Base-by-base conservation (phyloP, 805 yeast genomes). In the Starmerella powellii region DNA sequence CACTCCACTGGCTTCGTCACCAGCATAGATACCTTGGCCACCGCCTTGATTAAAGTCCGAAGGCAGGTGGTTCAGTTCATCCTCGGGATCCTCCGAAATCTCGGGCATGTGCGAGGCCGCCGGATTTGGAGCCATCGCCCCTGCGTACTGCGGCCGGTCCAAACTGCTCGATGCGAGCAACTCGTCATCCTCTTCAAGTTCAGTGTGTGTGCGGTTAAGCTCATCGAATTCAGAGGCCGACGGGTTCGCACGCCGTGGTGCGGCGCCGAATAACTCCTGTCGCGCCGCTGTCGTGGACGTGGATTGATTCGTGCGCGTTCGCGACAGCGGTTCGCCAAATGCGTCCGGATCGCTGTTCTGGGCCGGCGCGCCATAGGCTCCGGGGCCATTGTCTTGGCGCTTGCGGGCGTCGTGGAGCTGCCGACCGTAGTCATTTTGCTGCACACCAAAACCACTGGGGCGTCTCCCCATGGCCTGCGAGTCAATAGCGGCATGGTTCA, bases 181-280 rank as follows among this genome's bases (percentile, higher is more conserved):
- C 35, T 43, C 43, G 37, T 43, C 46, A 11, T 31, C 41, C 17
- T 35, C 37, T 21, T 50, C 48, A 19, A 55, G 40, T 20, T 53
- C 59, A 24, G 48, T 47, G 29, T 54, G 50, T 23, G 50, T 43
- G 35, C 46, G 54, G 35, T 53, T 49, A 19, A 58, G 55, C 46
- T 57, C 61, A 37, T 58, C 61, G 34, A 42, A 35, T 31, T 54
- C 56, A 12, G 32, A 38, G 13, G 38, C 35, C 10, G 13, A 23
- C 13, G 34, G 44, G 21, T 41, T 28, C 28, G 29, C 23, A 15
- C 34, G 39, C 27, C 29, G 39, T 13, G 40, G 37, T 19, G 34
- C 38, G 3, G 42, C 18, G 40, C 58, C 52, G 37, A 58, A 59
- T 20, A 59, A 53, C 52, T 56, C 59, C 26, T 51, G 39, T 24